phyloP scores from a whole-genome alignment of 2,329 filamentous ascomycete genomes.

The Scorias spongiosa region DNA sequence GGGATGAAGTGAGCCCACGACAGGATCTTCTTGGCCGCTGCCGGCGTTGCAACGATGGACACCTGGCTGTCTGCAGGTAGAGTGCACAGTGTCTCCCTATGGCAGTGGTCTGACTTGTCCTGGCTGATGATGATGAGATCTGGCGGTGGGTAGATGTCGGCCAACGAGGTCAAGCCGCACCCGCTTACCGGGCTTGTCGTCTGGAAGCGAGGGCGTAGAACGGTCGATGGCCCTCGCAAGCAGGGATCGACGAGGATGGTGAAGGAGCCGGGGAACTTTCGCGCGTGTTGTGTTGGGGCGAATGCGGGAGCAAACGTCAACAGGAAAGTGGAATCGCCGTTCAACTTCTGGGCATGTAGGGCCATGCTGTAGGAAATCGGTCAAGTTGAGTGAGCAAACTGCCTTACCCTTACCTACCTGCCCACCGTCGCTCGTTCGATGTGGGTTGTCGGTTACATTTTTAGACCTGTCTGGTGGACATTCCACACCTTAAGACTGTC shows the following conservation, averaged over 20 bases:
- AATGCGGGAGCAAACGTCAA: slow-evolving; percentile 44
- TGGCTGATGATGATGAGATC: slow-evolving; percentile 46
- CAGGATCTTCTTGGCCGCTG: slow-evolving; percentile 48
- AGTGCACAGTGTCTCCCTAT: slow-evolving; percentile 52
- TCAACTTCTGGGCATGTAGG: slow-evolving; percentile 47
- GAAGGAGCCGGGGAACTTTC: slow-evolving; percentile 37
- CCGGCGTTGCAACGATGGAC: slow-evolving; percentile 50
- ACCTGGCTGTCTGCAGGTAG: slow-evolving; percentile 41
- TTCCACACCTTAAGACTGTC: no score
- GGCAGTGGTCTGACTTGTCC: slow-evolving; percentile 54
- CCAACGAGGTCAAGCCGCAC: slow-evolving; percentile 42
- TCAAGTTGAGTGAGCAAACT: background rate
- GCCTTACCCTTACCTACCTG: background rate
- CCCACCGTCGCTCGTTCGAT: no score
- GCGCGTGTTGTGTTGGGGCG: slow-evolving; percentile 24
- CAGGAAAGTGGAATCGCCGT: slow-evolving; percentile 50
- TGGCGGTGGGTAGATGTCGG: slow-evolving; percentile 35
- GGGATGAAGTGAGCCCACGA: slow-evolving; percentile 54
- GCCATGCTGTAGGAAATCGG: slow-evolving; percentile 34
- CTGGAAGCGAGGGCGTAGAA: slow-evolving; percentile 47
- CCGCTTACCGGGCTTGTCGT: slow-evolving; percentile 40
- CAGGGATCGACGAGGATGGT: slow-evolving; percentile 59
- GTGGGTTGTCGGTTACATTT: no score
- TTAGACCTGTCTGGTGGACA: no score
- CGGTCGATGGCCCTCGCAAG: slow-evolving; percentile 45